Evolutionary conservation across 1,284 basidiomycete genomes (phyloP), one percentile per base, ranked within the genome.

Genomic region (Pisolithus thermaeus): DNA sequence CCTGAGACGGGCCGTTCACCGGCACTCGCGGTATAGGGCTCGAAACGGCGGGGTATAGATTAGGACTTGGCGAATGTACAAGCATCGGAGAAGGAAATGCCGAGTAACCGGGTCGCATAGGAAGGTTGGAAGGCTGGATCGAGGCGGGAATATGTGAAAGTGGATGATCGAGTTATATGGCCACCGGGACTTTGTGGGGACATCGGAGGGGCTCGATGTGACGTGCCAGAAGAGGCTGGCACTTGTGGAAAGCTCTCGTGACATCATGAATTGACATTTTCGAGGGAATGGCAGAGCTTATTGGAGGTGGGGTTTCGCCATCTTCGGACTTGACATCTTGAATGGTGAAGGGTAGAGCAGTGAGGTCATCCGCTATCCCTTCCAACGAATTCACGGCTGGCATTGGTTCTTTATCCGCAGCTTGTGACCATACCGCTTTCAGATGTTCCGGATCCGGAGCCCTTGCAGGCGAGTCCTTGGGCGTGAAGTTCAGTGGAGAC

Each of bases 321-420:
- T 85, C 86, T 60, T 90, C 87, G 11, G 87, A 86, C 62, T 90
- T 90, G 49, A 88, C 83, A 52, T 90, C 88, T 59, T 85, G 85
- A 25, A 90, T 65, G 4, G 83, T 84, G 66, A 89, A 88, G 11
- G 87, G 85, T 35, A 90, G 71, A 37, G 82, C 74, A 28, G 83
- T 83, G 53, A 89, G 70, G 61, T 91, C 88, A 61, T 91, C 88
- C 20, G 80, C 81, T 49, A 91, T 89, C 16, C 80, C 82, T 61
- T 89, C 80, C 55, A 91, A 68, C 1, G 88, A 91, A 63, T 91
- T 91, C n/a, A 86, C 73, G 8, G 79, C 71, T 43, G 82, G 79
- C 14, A 78, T 64, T 47, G 76, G 76, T 11, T 80, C 73, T 62
- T 85, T 83, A 59, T 83, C 80, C 2, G 87, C 76, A 8, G 82